Base-by-base conservation (phyloP, 106 monocot species). In the Dendrobium catenatum region DNA sequence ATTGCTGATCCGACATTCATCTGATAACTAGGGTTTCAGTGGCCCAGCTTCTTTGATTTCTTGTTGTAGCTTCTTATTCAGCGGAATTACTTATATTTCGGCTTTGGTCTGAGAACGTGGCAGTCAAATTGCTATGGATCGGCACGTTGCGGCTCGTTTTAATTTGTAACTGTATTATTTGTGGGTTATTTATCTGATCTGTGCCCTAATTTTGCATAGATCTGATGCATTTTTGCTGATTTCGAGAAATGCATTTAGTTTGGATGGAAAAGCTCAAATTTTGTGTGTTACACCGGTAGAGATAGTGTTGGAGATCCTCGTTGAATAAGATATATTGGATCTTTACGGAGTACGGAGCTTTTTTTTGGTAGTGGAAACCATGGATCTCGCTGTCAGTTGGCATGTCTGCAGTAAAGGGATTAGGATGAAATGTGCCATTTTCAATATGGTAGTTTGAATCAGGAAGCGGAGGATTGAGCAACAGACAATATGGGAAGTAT, bases 361-460 rank as follows among this genome's bases (percentile, higher is more conserved):
- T 40, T 13, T 40, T 37, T 72, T 72, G 16, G 40, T 37, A 6
- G 10, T 40, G 42, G 74, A 20, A 9, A n/a, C 74, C 42, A 74
- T 44, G 41, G 13, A n/a, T 74, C 5, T 74, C 5, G 6, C 7
- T 72, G 37, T 16, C 10, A 72, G n/a, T 2, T 16, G 74, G 42
- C 74, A 19, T n/a, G 17, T 18, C 44, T 44, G 43, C 42, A 42
- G 73, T 42, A 42, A 73, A 5, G 18, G 40, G 19, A 42, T 19
- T 6, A 10, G 33, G 42, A 17, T 42, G 73, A 73, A 42, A 73
- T 42, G 40, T 19, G 15, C 42, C 73, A 20, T 17, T 42, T 73
- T 73, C 19, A 73, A 42, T 10, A 70, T 70, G 70, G 13, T 37
- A 73, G 73, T 42, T 73, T 73, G 73, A 73, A 42, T 73, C 20